A percentile compares a stretch with the other conserved stretches of the same genome.
Evolutionary conservation across 306 rosid genomes (phyloP).

Genomic region (Argentina anserina): DNA sequence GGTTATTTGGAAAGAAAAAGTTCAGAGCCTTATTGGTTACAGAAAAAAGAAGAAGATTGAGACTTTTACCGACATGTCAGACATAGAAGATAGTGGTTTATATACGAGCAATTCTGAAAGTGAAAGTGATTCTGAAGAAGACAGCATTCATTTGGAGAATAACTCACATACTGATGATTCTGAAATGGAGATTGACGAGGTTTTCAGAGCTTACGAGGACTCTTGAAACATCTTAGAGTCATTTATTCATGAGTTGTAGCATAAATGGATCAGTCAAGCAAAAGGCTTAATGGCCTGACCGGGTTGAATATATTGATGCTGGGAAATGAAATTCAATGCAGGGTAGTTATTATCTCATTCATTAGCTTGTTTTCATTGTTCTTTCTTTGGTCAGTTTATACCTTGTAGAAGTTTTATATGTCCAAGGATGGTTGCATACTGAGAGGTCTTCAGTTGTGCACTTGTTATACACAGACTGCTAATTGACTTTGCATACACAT

Average conservation of each 20-base stretch:
- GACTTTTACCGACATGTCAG: constrained; percentile 48
- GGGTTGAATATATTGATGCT: neutral
- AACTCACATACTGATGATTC: constrained; percentile 28
- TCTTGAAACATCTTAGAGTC: constrained; percentile 3
- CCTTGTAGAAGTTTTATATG: neutral
- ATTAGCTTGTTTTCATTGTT: neutral
- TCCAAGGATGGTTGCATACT: neutral
- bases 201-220: constrained; percentile 34
- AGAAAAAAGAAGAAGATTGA: constrained; percentile 66
- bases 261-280: neutral
- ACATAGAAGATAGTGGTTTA: constrained; percentile 45
- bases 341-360: neutral
- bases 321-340: neutral
- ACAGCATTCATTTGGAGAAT: constrained; percentile 32
- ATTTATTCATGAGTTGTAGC: neutral
- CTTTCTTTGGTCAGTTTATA: neutral
- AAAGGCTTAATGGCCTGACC: neutral
- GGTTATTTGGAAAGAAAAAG: constrained; percentile 72
- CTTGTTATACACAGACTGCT: neutral
- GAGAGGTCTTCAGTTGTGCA: neutral
- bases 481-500: neutral
- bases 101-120: constrained; percentile 36
- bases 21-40: constrained; percentile 45
- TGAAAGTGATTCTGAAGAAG: constrained; percentile 51
- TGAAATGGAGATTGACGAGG: constrained; percentile 60